phyloP scores from a whole-genome alignment of 164 flowering plant species.

The Tetrastigma voinierianum region DNA sequence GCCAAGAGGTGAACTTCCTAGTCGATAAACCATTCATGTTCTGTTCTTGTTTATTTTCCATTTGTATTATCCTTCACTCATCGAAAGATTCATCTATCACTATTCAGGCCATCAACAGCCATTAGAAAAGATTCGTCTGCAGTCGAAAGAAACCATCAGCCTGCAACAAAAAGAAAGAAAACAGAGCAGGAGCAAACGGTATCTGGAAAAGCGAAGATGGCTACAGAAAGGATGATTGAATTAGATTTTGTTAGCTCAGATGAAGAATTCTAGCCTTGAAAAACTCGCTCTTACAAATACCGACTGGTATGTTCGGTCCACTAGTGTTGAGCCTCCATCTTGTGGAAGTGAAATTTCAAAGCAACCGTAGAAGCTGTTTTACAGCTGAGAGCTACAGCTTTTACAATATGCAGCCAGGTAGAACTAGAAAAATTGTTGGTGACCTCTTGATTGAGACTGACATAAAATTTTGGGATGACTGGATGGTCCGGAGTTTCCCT shows the following conservation, averaged over 20 bases:
- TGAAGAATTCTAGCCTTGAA: conserved; percentile 43
- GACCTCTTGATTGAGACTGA: not conserved
- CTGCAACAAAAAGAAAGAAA: conserved; percentile 46
- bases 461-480: not conserved
- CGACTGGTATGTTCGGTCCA: too few relatives aligned
- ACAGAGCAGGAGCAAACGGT: conserved; percentile 20
- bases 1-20: conserved; percentile 43
- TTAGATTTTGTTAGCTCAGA: conserved; percentile 74
- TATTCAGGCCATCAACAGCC: conserved; percentile 42
- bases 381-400: not conserved
- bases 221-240: conserved; percentile 67
- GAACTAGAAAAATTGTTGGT: not conserved
- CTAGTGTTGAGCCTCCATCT: not conserved
- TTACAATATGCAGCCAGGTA: not conserved
- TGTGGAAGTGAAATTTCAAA: not conserved
- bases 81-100: conserved; percentile 1
- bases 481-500: not conserved
- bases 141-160: conserved; percentile 24
- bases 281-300: too few relatives aligned
- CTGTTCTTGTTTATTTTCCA: not conserved
- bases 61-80: not conserved
- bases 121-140: conserved; percentile 23
- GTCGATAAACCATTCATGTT: not conserved
- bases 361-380: not conserved
- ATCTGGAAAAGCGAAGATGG: conserved; percentile 24